Base-by-base conservation (phyloP, 495 filamentous ascomycete species). In the Hypoxylon subgilvum region DNA sequence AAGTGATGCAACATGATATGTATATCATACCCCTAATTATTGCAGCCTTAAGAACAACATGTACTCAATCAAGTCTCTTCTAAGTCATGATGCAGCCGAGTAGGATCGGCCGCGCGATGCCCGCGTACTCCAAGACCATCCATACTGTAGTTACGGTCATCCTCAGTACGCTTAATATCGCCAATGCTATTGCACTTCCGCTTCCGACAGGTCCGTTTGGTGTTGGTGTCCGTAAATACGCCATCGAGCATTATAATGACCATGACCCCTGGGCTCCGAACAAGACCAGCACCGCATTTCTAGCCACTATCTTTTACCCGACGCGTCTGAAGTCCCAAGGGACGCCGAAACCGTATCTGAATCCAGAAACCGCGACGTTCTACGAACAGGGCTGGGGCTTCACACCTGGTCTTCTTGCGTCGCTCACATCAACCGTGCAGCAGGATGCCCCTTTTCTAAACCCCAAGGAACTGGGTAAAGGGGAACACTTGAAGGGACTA, bases 271-370 rank as follows among this genome's bases (percentile, higher is more conserved):
- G 64, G 10, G 64, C 64, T 8, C 64, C 64, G 4, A 61, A 64
- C 16, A 60, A 67, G 12, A 17, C 61, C 13, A 67, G 60, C 51
- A 67, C 60, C 0, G 60, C 54, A 0, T 67, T 67, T 19, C 39
- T 67, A 12, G 64, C 64, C 2, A 64, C 64, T 21, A 36, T 67
- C 9, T 67, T 60, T 22, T 68, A 68, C 31, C 66, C 66, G 14
- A 68, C 66, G 9, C 45, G 32, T 5, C 66, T 66, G 19, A 46
- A 32, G 12, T 57, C 61, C 4, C 18, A 52, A 4, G 57, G 42
- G 1, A 16, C 40, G 1, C 53, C 57, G 6, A 13, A 51, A 18
- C 53, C 66, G 19, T 68, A 68, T 31, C 17, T 68, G n/a, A 53
- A 63, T 13, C 54, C 66, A 1, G 66, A 65, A 36, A 52, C 55